Conservation (phyloP, 2,329 filamentous ascomycete genomes). For the Scedosporium minutisporum region DNA sequence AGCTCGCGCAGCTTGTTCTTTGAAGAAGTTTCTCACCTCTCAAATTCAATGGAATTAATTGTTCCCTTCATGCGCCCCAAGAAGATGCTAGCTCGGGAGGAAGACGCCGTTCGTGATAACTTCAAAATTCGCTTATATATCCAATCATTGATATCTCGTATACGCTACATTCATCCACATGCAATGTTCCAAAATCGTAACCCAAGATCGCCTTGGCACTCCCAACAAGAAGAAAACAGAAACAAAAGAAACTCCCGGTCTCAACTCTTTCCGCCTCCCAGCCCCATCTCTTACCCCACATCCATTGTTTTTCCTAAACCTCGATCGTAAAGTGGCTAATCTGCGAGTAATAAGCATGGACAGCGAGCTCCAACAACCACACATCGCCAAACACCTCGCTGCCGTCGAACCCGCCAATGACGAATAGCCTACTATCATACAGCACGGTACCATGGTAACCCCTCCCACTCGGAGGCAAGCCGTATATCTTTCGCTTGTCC, state of each 20-base stretch:
- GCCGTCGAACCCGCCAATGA: slow-evolving; percentile 61
- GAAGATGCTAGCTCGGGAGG: no score
- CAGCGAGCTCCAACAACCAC: slow-evolving; percentile 56
- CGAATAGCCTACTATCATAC: slow-evolving; percentile 53
- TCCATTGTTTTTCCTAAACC: slow-evolving; percentile 28
- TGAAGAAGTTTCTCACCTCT: background rate
- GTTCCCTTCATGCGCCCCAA: no score
- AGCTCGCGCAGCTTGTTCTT: background rate
- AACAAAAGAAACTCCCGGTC: no score
- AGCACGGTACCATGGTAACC: slow-evolving; percentile 60
- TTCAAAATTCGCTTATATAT: background rate
- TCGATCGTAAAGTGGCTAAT: slow-evolving; percentile 65
- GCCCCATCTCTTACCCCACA: no score
- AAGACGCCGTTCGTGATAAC: background rate
- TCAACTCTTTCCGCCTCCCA: no score
- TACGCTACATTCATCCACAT: background rate
- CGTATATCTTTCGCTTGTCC: slow-evolving; percentile 58
- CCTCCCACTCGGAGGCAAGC: slow-evolving; percentile 49
- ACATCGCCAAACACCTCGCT: slow-evolving; percentile 59
- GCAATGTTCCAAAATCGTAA: background rate
- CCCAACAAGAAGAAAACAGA: no score
- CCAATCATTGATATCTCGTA: background rate
- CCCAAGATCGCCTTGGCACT: background rate
- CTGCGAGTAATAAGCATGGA: slow-evolving; percentile 64
- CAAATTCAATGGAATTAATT: background rate